Conservation (phyloP, 495 filamentous ascomycete genomes). For the Aspergillus avenaceus region DNA sequence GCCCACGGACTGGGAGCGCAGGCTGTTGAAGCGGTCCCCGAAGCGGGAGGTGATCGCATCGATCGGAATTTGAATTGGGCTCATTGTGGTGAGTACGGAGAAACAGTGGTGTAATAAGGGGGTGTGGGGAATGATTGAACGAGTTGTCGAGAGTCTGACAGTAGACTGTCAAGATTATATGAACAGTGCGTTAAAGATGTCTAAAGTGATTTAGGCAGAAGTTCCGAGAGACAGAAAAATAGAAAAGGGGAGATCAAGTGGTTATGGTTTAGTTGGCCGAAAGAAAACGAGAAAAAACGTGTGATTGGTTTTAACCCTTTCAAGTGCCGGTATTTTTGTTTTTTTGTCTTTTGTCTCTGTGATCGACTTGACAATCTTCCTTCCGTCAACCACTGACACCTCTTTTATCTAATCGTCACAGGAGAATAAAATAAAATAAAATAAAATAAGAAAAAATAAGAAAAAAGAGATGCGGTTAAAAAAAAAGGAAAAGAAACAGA, state of each 20-base stretch:
- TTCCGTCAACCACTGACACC: neutral
- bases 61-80: conserved; percentile 84
- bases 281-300: conserved; percentile 1
- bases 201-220: conserved; percentile 5
- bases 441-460: no score
- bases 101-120: neutral
- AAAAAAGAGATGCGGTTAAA: neutral
- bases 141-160: neutral
- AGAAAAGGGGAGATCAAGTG: neutral
- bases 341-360: neutral
- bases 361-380: no score
- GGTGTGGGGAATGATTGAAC: neutral
- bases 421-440: neutral
- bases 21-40: conserved; percentile 67
- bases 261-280: conserved; percentile 17
- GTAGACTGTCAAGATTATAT: conserved; percentile 4
- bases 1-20: conserved; percentile 70
- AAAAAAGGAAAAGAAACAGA: neutral
- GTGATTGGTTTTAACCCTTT: neutral
- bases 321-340: neutral
- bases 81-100: conserved; percentile 52
- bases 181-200: conserved; percentile 1
- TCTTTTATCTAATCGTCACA: neutral
- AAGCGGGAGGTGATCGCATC: conserved; percentile 88
- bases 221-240: conserved; percentile 10